phyloP scores from a whole-genome alignment of 179 eudicot species.

The Amaranthus tricolor region DNA sequence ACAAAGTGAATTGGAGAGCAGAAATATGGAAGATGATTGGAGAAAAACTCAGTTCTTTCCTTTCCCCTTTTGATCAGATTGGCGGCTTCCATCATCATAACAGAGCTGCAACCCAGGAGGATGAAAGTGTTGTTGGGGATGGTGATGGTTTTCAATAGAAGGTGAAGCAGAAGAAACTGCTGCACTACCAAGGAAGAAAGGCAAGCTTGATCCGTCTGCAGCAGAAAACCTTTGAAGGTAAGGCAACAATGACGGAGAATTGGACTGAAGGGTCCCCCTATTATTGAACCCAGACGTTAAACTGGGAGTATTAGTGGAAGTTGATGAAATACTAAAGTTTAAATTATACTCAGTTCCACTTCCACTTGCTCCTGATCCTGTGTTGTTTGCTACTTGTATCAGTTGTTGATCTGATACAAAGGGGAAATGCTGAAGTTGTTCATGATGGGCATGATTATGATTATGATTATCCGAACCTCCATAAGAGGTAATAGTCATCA shows the following conservation, averaged over 20 bases:
- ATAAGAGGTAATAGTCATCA: slow-evolving; percentile 43
- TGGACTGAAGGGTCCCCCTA: slow-evolving; percentile 99
- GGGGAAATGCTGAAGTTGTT: slow-evolving; percentile 55
- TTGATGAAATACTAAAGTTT: slow-evolving; percentile 62
- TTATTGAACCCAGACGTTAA: slow-evolving; percentile 49
- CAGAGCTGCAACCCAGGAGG: slow-evolving; percentile 54
- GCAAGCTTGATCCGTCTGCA: slow-evolving; percentile 50
- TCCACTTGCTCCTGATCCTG: not conserved
- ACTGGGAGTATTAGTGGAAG: slow-evolving; percentile 31
- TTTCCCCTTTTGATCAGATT: slow-evolving; percentile 58
- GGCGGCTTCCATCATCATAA: slow-evolving; percentile 48
- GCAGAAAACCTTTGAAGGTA: slow-evolving; percentile 61
- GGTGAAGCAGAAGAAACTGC: slow-evolving; percentile 32
- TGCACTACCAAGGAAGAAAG: slow-evolving; percentile 55
- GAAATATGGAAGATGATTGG: not conserved
- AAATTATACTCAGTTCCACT: slow-evolving; percentile 48
- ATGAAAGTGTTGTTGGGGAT: slow-evolving; percentile 43
- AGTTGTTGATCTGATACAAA: slow-evolving; percentile 44
- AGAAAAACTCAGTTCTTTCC: slow-evolving; percentile 38
- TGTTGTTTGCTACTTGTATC: slow-evolving; percentile 16
- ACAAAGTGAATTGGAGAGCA: slow-evolving; percentile 11
- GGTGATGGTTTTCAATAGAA: slow-evolving; percentile 32
- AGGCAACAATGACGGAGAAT: slow-evolving; percentile 61
- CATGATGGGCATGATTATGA: slow-evolving; percentile 41
- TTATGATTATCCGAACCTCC: slow-evolving; percentile 21